Evolutionary conservation across 179 eudicot species (phyloP), one percentile per base, ranked within the genome.

Genomic region (Heliamphora pulchella): DNA sequence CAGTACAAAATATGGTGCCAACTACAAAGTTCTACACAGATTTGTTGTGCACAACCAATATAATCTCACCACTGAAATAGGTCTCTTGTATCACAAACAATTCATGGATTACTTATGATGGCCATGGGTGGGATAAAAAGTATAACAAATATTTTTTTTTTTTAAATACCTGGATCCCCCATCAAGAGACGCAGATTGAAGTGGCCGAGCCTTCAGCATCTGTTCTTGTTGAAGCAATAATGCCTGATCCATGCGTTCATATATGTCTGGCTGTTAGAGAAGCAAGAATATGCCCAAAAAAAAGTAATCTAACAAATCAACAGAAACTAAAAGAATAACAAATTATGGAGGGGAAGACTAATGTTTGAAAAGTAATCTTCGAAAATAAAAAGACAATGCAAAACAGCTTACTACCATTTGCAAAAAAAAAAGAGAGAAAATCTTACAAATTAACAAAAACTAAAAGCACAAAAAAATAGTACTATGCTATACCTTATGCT

Each of bases 221-320:
- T 89, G 91, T 20, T 89, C 96, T 72, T 88, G 90, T 43, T 93
- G 88, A 51, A 89, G 88, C 48, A 91, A 77, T 15, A 91, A 77
- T 71, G 91, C 89, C 77, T 88, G 93, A 81, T 93, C 97, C 83
- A 91, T 72, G 76, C 91, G 98, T 72, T 95, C 96, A 86, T 92
- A 95, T 74, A 91, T 66, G 73, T 91, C 92, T 57, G 94, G 44
- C 97, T 95, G 96, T 50, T 13, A 58, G 76, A 79, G 20, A 76
- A 64, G 44, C 55, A 81, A 43, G 9, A 57, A 13, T 8, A 31
- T 47, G 14, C 15, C 15, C 4, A 66, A 41, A 48, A 2, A 18
- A 69, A 7, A 65, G 15, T 9, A 20, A 11, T 46, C 2, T 31
- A 31, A 31, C 31, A 31, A 31, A 31, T 31, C 31, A 31, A 31